These are phyloP conservation scores for Salix purpurea DNA, from an alignment of 345 rosid species.

Conservation along the genomic window DNA sequence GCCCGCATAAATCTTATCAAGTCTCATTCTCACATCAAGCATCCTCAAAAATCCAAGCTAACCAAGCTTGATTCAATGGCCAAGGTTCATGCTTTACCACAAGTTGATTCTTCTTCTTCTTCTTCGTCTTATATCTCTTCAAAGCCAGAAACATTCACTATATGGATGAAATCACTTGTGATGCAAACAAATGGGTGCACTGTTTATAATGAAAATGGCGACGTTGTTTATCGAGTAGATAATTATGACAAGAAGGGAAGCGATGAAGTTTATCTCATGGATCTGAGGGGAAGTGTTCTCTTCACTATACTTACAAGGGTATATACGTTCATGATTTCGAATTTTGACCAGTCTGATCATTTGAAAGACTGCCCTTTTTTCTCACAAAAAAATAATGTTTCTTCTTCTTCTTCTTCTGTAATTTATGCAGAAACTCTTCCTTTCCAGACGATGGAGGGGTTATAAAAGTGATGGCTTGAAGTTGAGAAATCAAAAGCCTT, in stretches of 20 bases:
- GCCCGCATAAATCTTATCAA: not conserved
- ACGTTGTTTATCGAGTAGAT: conserved; percentile 49
- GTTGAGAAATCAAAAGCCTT: conserved; percentile 5
- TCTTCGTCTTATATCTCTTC: conserved; percentile 22
- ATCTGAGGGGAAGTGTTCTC: conserved; percentile 50
- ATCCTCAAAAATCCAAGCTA: not conserved
- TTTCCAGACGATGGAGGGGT: conserved; percentile 20
- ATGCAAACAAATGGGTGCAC: conserved; percentile 63
- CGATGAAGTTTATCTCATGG: conserved; percentile 49
- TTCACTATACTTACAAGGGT: conserved; percentile 50
- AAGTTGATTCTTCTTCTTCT: not conserved
- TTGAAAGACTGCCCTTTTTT: not conserved
- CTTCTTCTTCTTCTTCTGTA: not conserved
- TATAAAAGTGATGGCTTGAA: conserved; percentile 19
- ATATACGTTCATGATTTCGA: not conserved
- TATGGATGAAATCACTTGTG: conserved; percentile 72
- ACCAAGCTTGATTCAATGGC: conserved; percentile 23
- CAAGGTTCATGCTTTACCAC: conserved; percentile 44
- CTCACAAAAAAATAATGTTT: not conserved
- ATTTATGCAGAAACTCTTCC: conserved; percentile 12
- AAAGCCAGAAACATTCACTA: conserved; percentile 46
- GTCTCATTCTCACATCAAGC: not conserved
- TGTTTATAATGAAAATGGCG: conserved; percentile 48
- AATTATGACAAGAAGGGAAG: conserved; percentile 44
- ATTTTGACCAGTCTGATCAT: not conserved